These are phyloP conservation scores for Apium graveolens DNA, from an alignment of 129 eudicot genomes.

Conservation along the genomic window DNA sequence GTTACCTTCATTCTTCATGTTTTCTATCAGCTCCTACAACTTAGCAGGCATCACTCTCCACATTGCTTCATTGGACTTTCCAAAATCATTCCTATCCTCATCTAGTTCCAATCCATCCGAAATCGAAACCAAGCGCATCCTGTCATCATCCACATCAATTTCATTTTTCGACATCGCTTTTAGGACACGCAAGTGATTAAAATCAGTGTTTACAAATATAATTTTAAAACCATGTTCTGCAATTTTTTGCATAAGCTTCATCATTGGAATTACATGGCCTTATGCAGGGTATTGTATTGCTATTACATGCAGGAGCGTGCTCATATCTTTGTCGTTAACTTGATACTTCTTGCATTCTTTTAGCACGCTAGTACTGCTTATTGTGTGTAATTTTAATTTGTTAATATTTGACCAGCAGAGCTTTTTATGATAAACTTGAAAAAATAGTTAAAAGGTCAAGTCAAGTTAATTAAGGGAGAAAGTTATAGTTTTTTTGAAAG, in stretches of 20 bases:
- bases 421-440: too few relatives aligned
- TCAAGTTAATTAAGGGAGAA: too few relatives aligned
- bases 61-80: background rate
- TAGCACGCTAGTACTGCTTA: too few relatives aligned
- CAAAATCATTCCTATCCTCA: background rate
- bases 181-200: background rate
- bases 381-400: too few relatives aligned
- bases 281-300: background rate
- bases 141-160: too few relatives aligned
- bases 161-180: background rate
- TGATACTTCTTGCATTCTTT: background rate
- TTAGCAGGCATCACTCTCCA: background rate
- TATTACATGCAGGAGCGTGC: background rate
- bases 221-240: background rate
- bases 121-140: background rate
- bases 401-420: too few relatives aligned
- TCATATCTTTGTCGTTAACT: background rate
- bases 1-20: background rate
- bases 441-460: too few relatives aligned
- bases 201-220: background rate
- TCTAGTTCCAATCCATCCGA: background rate
- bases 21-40: background rate
- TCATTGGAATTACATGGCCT: conserved; percentile 1
- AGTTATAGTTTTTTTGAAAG: too few relatives aligned
- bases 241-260: background rate